These are phyloP conservation scores for Spergularia marina DNA, from an alignment of 148 eudicot species.

Conservation along the genomic window DNA sequence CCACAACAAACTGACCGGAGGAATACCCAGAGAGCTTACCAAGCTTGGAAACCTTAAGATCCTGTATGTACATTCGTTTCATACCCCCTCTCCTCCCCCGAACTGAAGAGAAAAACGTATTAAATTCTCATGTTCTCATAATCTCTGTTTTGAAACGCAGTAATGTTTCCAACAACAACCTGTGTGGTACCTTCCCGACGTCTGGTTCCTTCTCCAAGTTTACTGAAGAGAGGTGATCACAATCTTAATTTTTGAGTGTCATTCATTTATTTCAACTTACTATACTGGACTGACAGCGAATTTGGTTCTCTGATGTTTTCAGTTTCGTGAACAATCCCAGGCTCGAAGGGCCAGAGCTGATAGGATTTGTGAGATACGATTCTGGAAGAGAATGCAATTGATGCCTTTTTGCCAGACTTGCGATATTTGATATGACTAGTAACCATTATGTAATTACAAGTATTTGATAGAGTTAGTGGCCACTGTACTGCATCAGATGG, in stretches of 20 bases:
- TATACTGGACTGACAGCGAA: conserved; percentile 5
- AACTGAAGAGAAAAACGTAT: background rate
- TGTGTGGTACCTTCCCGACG: conserved; percentile 74
- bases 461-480: conserved; percentile 8
- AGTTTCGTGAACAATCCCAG: conserved; percentile 66
- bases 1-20: conserved; percentile 56
- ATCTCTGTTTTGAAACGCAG: conserved; percentile 33
- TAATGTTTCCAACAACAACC: conserved; percentile 63
- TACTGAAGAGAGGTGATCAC: conserved; percentile 60
- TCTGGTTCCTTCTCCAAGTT: conserved; percentile 71
- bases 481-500: conserved; percentile 10
- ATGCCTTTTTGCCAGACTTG: conserved; percentile 7
- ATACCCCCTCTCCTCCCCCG: background rate
- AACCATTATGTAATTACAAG: conserved; percentile 13
- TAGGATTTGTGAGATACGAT: conserved; percentile 67
- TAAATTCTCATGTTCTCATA: background rate
- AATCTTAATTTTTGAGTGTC: background rate
- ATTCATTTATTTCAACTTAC: background rate
- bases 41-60: conserved; percentile 63
- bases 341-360: conserved; percentile 76
- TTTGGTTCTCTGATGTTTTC: conserved; percentile 11
- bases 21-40: conserved; percentile 62
- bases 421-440: background rate
- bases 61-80: conserved; percentile 34
- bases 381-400: conserved; percentile 51